Conservation (phyloP, 2,329 filamentous ascomycete genomes). For the Pestalotiopsis sp. region DNA sequence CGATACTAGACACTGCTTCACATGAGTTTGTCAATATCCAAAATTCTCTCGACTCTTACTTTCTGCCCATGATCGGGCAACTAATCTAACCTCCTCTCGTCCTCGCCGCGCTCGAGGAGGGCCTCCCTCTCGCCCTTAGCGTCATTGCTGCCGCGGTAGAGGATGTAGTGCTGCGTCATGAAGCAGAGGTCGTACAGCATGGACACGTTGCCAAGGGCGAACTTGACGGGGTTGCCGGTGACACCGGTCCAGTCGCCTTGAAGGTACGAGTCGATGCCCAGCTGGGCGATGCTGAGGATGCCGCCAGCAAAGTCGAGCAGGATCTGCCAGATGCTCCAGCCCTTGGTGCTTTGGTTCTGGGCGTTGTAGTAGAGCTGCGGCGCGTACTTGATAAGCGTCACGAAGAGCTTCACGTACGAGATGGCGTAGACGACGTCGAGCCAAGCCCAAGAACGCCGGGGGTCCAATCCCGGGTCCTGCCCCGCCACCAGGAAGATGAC, state of each 20-base stretch:
- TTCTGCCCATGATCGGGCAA: not conserved
- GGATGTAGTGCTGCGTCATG: conserved; percentile 82
- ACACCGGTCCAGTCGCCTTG: conserved; percentile 89
- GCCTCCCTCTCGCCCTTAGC: conserved; percentile 36
- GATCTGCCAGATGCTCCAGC: conserved; percentile 87
- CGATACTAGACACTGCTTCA: not conserved
- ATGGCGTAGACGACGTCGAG: conserved; percentile 70
- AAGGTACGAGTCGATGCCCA: conserved; percentile 82
- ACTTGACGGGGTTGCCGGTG: conserved; percentile 89
- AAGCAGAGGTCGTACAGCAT: conserved; percentile 88
- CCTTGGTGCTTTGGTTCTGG: conserved; percentile 79
- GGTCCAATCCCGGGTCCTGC: conserved; percentile 38
- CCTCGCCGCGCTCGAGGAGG: conserved; percentile 37
- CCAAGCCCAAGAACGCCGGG: conserved; percentile 58
- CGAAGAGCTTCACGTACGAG: conserved; percentile 85
- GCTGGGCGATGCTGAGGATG: conserved; percentile 78
- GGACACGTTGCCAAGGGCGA: conserved; percentile 82
- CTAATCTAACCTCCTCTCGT: conserved; percentile 34
- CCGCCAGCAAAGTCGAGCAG: conserved; percentile 84
- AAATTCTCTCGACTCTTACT: not conserved
- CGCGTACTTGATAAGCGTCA: conserved; percentile 91
- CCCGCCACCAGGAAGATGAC: conserved; percentile 48
- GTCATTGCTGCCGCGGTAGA: conserved; percentile 59
- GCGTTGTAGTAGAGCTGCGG: conserved; percentile 86
- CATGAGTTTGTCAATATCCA: not conserved